Percentiles rank a stretch among this genome's conserved stretches.
phyloP scores from a whole-genome alignment of 148 eudicot genomes.

The Chenopodium berlandieri region DNA sequence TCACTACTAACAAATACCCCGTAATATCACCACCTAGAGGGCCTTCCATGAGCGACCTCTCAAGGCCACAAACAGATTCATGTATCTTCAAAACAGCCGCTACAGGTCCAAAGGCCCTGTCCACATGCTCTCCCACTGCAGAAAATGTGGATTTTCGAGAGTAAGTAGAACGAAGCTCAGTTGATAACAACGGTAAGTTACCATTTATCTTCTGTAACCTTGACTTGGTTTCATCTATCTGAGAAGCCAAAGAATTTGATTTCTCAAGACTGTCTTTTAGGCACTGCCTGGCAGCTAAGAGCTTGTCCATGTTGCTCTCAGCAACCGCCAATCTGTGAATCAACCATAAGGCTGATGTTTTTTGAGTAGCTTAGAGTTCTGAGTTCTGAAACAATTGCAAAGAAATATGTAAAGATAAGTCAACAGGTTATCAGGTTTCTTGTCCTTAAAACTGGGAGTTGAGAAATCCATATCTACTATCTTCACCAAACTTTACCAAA shows the following conservation, averaged over 20 bases:
- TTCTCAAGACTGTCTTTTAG: constrained; percentile 45
- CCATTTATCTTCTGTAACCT: constrained; percentile 30
- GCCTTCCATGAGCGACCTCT: constrained; percentile 28
- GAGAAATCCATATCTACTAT: constrained; percentile 17
- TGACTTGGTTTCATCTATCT: constrained; percentile 31
- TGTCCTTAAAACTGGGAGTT: constrained; percentile 9
- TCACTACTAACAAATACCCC: constrained; percentile 39
- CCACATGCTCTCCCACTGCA: constrained; percentile 41
- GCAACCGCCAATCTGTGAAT: constrained; percentile 7
- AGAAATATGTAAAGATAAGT: no score
- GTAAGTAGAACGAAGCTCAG: constrained; percentile 29
- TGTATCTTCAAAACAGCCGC: constrained; percentile 50
- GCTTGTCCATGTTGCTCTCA: constrained; percentile 29
- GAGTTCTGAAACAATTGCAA: background rate
- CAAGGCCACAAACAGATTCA: constrained; percentile 46
- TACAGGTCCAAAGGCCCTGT: constrained; percentile 58
- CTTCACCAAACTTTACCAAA: constrained; percentile 53
- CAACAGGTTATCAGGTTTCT: background rate
- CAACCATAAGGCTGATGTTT: constrained; percentile 10
- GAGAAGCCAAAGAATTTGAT: constrained; percentile 45
- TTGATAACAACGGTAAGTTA: constrained; percentile 37
- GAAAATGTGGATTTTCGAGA: constrained; percentile 35
- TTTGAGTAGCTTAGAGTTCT: background rate
- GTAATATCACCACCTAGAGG: constrained; percentile 33
- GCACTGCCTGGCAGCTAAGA: constrained; percentile 49